Conservation (phyloP, 106 monocot species). For the Chionographis japonica region DNA sequence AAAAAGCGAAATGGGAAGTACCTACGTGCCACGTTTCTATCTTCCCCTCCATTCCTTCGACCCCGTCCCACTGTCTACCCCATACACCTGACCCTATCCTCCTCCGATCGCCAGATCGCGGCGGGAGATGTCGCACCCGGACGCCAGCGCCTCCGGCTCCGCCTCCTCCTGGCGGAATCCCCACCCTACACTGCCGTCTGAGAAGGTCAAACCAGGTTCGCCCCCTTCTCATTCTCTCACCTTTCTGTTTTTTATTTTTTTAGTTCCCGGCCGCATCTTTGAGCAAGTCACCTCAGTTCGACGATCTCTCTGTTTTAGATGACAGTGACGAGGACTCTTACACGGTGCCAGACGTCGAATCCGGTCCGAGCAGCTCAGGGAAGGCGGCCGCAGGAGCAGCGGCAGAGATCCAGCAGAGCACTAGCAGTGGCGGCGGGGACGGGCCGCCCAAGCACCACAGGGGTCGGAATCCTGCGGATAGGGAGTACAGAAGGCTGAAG, state of each 20-base stretch:
- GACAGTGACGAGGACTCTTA: conserved; percentile 29
- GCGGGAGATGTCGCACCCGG: too few relatives aligned
- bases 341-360: conserved; percentile 25
- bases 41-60: conserved; percentile 10
- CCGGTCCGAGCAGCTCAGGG: conserved; percentile 9
- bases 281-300: too few relatives aligned
- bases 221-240: not conserved
- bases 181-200: not conserved
- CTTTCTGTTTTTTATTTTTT: too few relatives aligned
- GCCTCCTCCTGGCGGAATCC: not conserved
- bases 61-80: not conserved
- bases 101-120: not conserved
- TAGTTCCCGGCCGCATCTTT: too few relatives aligned
- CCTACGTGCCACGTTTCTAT: not conserved
- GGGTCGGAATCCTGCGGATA: conserved; percentile 19
- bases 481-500: conserved; percentile 21
- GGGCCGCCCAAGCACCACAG: not conserved
- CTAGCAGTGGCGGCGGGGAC: conserved; percentile 8
- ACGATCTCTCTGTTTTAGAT: not conserved
- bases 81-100: not conserved
- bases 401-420: conserved; percentile 4
- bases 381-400: not conserved
- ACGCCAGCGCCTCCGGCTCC: not conserved
- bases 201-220: not conserved
- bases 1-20: too few relatives aligned